Conservation (phyloP, 768 basidiomycete genomes). For the Tricholoma hemisulphureum region DNA sequence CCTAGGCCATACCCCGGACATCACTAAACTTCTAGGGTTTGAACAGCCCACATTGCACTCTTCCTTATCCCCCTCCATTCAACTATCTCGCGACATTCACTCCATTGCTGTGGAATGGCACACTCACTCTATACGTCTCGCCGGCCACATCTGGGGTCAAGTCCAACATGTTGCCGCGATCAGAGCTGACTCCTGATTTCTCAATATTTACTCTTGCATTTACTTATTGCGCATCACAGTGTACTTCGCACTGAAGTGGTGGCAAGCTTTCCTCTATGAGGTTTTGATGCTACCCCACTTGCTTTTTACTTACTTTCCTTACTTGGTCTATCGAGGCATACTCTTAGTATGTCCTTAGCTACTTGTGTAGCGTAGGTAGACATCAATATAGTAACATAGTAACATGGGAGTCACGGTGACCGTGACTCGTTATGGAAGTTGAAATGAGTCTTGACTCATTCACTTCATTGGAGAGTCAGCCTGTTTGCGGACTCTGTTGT, state of each 20-base stretch:
- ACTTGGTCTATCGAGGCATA: too few species aligned
- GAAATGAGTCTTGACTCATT: too few species aligned
- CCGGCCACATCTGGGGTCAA: too few species aligned
- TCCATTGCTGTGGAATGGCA: slow-evolving; percentile 1
- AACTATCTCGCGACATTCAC: not conserved
- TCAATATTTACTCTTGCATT: too few species aligned
- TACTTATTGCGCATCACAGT: not conserved
- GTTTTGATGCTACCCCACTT: not conserved
- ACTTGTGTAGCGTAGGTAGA: too few species aligned
- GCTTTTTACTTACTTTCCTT: too few species aligned
- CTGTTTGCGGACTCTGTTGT: too few species aligned
- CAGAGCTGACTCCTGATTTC: not conserved
- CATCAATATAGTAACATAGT: too few species aligned
- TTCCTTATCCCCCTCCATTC: not conserved
- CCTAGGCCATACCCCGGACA: slow-evolving; percentile 4
- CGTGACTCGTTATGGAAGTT: too few species aligned
- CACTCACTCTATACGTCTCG: not conserved
- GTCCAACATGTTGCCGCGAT: not conserved
- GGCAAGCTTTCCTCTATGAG: not conserved
- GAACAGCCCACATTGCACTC: not conserved
- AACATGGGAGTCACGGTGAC: too few species aligned
- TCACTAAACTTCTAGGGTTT: not conserved
- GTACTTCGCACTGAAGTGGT: not conserved
- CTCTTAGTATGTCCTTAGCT: too few species aligned
- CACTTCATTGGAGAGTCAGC: too few species aligned